Percentiles rank a stretch among this genome's conserved stretches.
phyloP scores from a whole-genome alignment of 352 stramenopile genomes.

The Peronospora tabacina region DNA sequence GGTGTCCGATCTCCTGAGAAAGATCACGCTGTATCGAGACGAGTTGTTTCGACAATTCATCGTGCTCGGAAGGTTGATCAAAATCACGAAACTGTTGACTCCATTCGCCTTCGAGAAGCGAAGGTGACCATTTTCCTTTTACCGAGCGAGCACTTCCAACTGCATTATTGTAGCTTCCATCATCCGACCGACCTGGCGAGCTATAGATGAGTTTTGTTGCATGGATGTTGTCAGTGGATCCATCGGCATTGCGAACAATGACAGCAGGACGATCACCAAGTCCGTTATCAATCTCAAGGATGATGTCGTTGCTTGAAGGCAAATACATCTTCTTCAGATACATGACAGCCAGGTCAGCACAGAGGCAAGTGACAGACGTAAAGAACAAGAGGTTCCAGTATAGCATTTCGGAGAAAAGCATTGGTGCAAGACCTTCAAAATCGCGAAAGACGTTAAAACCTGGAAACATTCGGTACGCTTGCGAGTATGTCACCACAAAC shows the following conservation, averaged over 20 bases:
- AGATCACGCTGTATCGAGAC: constrained; percentile 59
- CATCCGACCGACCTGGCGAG: constrained; percentile 32
- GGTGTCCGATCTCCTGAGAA: constrained; percentile 62
- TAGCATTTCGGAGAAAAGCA: constrained; percentile 44
- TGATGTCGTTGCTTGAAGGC: constrained; percentile 76
- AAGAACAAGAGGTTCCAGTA: constrained; percentile 69
- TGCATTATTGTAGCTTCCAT: constrained; percentile 18
- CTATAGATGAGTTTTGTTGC: constrained; percentile 19
- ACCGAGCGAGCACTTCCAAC: constrained; percentile 10
- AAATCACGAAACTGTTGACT: constrained; percentile 79
- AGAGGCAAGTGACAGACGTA: constrained; percentile 51
- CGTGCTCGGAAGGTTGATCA: constrained; percentile 62
- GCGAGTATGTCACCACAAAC: constrained; percentile 64
- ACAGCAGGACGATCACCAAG: constrained; percentile 30
- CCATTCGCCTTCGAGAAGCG: constrained; percentile 64
- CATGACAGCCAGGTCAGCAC: constrained; percentile 52
- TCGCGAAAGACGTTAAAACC: constrained; percentile 70
- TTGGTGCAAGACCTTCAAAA: constrained; percentile 51
- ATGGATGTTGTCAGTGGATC: constrained; percentile 11
- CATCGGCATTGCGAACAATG: constrained; percentile 13
- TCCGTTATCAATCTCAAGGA: constrained; percentile 75
- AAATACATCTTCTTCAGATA: constrained; percentile 83
- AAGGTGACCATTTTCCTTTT: constrained; percentile 37
- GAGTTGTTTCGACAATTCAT: constrained; percentile 73
- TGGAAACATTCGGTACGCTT: constrained; percentile 49